Conservation (phyloP, 805 yeast genomes). For the Metschnikowia continentalis region DNA sequence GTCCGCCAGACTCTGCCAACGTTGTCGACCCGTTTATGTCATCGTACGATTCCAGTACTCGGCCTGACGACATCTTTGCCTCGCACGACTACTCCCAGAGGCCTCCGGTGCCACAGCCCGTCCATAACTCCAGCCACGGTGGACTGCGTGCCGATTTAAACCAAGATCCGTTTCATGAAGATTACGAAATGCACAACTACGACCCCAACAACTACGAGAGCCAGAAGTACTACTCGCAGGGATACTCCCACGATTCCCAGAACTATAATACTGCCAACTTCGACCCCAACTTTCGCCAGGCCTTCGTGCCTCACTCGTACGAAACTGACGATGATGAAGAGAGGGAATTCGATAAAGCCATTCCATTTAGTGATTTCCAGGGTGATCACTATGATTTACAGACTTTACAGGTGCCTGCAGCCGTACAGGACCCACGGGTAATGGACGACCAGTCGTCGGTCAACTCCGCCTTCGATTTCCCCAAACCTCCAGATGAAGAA, state of each 20-base stretch:
- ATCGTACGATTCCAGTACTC: conserved; percentile 14
- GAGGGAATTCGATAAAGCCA: conserved; percentile 37
- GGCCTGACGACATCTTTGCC: conserved; percentile 15
- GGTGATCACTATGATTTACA: conserved; percentile 42
- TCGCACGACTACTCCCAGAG: conserved; percentile 6
- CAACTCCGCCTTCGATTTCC: conserved; percentile 29
- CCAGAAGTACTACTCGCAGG: conserved; percentile 3
- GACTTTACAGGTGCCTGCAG: conserved; percentile 24
- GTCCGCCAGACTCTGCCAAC: conserved; percentile 1
- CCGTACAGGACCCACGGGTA: conserved; percentile 9
- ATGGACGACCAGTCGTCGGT: conserved; percentile 15
- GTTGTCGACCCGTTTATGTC: conserved; percentile 12
- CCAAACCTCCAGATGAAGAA: conserved; percentile 33
- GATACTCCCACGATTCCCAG: conserved; percentile 10
- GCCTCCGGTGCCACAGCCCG: conserved; percentile 9
- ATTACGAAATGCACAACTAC: conserved; percentile 23
- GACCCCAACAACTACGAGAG: conserved; percentile 5
- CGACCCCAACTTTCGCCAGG: conserved; percentile 25
- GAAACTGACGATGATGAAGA: conserved; percentile 37
- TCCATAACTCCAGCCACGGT: conserved; percentile 4
- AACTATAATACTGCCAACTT: neutral
- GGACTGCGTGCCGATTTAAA: conserved; percentile 4
- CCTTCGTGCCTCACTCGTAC: conserved; percentile 43
- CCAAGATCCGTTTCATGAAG: conserved; percentile 22
- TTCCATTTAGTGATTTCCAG: conserved; percentile 35